phyloP scores from a whole-genome alignment of 2,329 filamentous ascomycete genomes.

The Daldinia sp. region DNA sequence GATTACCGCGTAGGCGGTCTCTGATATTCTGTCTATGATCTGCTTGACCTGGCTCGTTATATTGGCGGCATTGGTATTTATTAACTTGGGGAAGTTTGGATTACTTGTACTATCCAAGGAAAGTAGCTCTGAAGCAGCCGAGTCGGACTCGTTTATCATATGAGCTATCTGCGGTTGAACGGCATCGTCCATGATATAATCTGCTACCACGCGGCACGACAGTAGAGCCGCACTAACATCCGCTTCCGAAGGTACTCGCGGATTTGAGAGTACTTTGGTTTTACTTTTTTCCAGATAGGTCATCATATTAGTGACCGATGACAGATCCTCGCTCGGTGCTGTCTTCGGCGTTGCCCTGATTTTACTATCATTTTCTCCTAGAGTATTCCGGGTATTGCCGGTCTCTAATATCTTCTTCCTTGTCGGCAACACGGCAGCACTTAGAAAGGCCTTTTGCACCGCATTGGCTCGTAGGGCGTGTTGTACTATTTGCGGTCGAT shows the following conservation, averaged over 20 bases:
- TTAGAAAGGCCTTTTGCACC: conserved; percentile 10
- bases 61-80: conserved; percentile 20
- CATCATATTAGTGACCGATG: conserved; percentile 43
- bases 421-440: conserved; percentile 20
- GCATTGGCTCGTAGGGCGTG: neutral
- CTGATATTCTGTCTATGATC: conserved; percentile 61
- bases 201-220: conserved; percentile 43
- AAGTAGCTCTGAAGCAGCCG: conserved; percentile 48
- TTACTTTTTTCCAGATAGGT: conserved; percentile 40
- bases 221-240: conserved; percentile 43
- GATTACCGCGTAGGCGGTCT: conserved; percentile 73
- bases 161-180: conserved; percentile 45
- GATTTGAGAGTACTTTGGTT: conserved; percentile 37
- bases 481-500: conserved; percentile 27
- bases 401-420: conserved; percentile 8
- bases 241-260: conserved; percentile 42
- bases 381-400: neutral
- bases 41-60: conserved; percentile 50
- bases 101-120: conserved; percentile 44
- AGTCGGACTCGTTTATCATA: conserved; percentile 48
- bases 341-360: conserved; percentile 6
- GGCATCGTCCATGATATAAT: conserved; percentile 44
- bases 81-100: conserved; percentile 19
- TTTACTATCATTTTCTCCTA: conserved; percentile 1
- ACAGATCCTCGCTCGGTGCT: conserved; percentile 31